A percentile compares a stretch with the other conserved stretches of the same genome.
Evolutionary conservation across 1,139 yeast genomes (phyloP).

Genomic region (Yamadazyma dushanensis): DNA sequence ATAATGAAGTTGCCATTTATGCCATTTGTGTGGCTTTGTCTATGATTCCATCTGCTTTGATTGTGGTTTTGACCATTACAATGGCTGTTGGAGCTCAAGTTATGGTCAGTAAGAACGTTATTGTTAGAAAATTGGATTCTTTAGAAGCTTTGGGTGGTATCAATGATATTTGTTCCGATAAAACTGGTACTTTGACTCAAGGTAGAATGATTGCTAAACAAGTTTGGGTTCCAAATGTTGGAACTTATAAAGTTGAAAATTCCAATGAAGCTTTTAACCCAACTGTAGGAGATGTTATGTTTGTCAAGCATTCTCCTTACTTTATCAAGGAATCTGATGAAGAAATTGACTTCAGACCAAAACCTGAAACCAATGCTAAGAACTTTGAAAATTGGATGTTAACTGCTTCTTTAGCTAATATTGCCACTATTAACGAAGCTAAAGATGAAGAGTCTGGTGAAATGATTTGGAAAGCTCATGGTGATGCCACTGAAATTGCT

Average conservation of each 20-base stretch:
- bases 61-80: slow-evolving; percentile 79
- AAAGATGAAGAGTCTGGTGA: slow-evolving; percentile 26
- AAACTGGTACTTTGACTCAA: slow-evolving; percentile 79
- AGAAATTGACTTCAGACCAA: slow-evolving; percentile 31
- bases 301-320: slow-evolving; percentile 43
- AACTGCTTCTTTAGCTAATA: slow-evolving; percentile 71
- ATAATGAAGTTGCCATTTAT: slow-evolving; percentile 72
- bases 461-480: slow-evolving; percentile 67
- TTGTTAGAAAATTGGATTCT: slow-evolving; percentile 76
- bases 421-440: slow-evolving; percentile 57
- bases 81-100: slow-evolving; percentile 86
- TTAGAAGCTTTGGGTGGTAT: slow-evolving; percentile 80
- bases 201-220: slow-evolving; percentile 76
- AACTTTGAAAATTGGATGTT: slow-evolving; percentile 49
- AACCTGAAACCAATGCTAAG: slow-evolving; percentile 25
- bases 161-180: slow-evolving; percentile 80
- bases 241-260: slow-evolving; percentile 60
- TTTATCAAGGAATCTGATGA: slow-evolving; percentile 37
- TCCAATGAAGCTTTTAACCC: slow-evolving; percentile 77
- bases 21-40: slow-evolving; percentile 82
- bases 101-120: slow-evolving; percentile 70
- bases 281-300: slow-evolving; percentile 56
- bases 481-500: slow-evolving; percentile 86
- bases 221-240: slow-evolving; percentile 77
- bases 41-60: slow-evolving; percentile 81